Evolutionary conservation across 2,329 filamentous ascomycete species (phyloP).

Genomic region (Fusarium sp.): DNA sequence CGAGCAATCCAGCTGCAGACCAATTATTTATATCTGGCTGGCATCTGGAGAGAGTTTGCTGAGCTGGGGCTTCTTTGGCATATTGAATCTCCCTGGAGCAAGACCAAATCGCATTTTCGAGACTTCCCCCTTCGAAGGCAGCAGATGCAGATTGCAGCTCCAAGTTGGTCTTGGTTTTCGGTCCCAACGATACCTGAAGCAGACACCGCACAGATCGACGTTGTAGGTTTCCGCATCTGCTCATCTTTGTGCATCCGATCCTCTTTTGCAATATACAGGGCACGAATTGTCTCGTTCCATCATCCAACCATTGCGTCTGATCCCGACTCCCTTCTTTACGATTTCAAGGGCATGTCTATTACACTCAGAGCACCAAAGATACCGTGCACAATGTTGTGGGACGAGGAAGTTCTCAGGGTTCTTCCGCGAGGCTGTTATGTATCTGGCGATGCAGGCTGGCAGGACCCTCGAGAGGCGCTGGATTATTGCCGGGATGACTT

Average conservation of each 20-base stretch:
- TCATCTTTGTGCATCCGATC: constrained; percentile 7
- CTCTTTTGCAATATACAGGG: neutral
- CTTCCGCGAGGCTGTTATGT: constrained; percentile 7
- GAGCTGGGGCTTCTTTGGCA: constrained; percentile 23
- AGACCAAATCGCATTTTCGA: too few species aligned
- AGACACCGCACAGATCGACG: neutral
- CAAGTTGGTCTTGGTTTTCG: constrained; percentile 27
- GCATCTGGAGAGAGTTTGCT: constrained; percentile 25
- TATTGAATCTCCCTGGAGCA: neutral
- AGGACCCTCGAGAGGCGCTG: constrained; percentile 15
- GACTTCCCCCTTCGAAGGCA: neutral
- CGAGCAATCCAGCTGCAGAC: neutral
- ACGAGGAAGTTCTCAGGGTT: constrained; percentile 11
- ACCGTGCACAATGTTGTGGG: constrained; percentile 17
- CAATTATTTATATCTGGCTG: constrained; percentile 12
- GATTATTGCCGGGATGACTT: constrained; percentile 20
- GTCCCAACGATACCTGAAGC: constrained; percentile 1
- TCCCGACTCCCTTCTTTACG: constrained; percentile 4
- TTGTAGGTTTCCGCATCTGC: constrained; percentile 16
- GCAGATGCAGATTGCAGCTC: neutral
- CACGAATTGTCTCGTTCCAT: neutral
- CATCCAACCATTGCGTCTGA: neutral
- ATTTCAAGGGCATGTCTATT: constrained; percentile 12
- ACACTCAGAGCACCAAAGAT: constrained; percentile 17
- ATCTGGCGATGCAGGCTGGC: neutral